A percentile compares a stretch with the other conserved stretches of the same genome.
Evolutionary conservation across 2,329 filamentous ascomycete species (phyloP).

Genomic region (Alternaria solani): DNA sequence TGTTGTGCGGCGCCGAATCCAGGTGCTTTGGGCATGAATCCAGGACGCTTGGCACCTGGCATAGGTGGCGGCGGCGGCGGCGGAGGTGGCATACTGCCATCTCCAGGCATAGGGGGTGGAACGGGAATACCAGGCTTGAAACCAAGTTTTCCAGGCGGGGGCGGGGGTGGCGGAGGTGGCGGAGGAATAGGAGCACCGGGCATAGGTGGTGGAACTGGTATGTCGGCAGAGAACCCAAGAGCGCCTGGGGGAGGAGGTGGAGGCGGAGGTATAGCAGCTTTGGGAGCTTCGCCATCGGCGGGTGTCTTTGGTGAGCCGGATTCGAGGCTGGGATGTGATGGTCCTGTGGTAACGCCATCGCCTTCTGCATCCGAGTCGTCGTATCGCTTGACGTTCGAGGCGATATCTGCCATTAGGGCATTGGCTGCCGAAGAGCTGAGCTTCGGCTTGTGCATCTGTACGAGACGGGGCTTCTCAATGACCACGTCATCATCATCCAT

Average conservation of each 20-base stretch:
- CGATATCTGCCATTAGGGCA: constrained; percentile 74
- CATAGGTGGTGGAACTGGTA: constrained; percentile 57
- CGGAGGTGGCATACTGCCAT: constrained; percentile 57
- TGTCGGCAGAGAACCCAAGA: constrained; percentile 49
- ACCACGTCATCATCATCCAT: constrained; percentile 63
- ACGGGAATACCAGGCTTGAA: constrained; percentile 54
- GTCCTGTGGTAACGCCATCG: constrained; percentile 75
- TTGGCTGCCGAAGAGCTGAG: constrained; percentile 69
- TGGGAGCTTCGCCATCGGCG: constrained; percentile 60
- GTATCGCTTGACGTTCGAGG: constrained; percentile 75
- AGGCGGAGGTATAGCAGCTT: constrained; percentile 55
- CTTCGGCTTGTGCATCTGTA: constrained; percentile 79
- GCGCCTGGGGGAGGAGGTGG: constrained; percentile 52
- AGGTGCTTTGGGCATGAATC: constrained; percentile 73
- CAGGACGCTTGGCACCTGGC: constrained; percentile 66
- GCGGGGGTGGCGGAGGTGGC: constrained; percentile 58
- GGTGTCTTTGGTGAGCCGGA: constrained; percentile 73
- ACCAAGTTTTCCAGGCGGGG: constrained; percentile 57
- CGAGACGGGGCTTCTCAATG: constrained; percentile 79
- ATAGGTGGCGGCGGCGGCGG: constrained; percentile 68
- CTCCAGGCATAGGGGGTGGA: constrained; percentile 60
- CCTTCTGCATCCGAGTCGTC: constrained; percentile 78
- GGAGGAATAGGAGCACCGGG: constrained; percentile 59
- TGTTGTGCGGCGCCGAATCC: constrained; percentile 63
- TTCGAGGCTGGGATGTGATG: constrained; percentile 78